phyloP scores from a whole-genome alignment of 2,329 filamentous ascomycete genomes.

The Paraphaeosphaeria sporulosa region DNA sequence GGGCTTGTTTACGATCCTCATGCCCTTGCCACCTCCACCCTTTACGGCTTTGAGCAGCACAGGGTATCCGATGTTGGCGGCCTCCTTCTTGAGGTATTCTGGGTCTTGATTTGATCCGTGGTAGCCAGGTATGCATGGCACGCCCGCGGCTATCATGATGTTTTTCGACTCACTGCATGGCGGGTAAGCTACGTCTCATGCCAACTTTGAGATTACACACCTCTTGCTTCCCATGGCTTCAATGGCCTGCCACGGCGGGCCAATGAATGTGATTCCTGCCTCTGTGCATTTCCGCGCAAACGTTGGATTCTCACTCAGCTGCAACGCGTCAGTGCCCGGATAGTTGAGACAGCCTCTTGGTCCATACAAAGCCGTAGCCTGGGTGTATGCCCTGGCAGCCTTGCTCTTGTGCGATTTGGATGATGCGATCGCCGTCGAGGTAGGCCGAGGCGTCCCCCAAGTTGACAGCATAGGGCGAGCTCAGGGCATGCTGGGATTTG shows the following conservation, averaged over 20 bases:
- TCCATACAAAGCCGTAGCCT: conserved; percentile 81
- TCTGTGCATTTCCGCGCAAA: conserved; percentile 90
- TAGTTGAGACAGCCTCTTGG: neutral
- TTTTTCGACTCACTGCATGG: conserved; percentile 76
- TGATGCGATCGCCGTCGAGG: conserved; percentile 91
- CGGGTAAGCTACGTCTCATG: conserved; percentile 9
- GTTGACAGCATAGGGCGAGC: conserved; percentile 82
- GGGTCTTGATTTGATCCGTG: conserved; percentile 84
- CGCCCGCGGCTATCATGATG: conserved; percentile 94
- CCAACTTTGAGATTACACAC: conserved; percentile 38
- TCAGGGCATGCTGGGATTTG: conserved; percentile 84
- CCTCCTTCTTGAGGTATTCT: conserved; percentile 69
- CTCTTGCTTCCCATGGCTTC: conserved; percentile 92
- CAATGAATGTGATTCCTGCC: conserved; percentile 92
- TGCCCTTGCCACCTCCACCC: conserved; percentile 72
- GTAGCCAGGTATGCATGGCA: conserved; percentile 95
- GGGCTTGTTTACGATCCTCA: conserved; percentile 67
- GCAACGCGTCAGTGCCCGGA: conserved; percentile 21
- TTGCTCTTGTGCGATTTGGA: conserved; percentile 82
- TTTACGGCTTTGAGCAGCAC: conserved; percentile 73
- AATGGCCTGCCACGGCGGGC: conserved; percentile 80
- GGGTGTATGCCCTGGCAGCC: conserved; percentile 93
- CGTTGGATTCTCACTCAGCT: conserved; percentile 85
- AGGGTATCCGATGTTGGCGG: conserved; percentile 73
- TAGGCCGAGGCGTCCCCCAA: conserved; percentile 86